Evolutionary conservation across 129 eudicot genomes (phyloP).

Genomic region (Mikania micrantha): DNA sequence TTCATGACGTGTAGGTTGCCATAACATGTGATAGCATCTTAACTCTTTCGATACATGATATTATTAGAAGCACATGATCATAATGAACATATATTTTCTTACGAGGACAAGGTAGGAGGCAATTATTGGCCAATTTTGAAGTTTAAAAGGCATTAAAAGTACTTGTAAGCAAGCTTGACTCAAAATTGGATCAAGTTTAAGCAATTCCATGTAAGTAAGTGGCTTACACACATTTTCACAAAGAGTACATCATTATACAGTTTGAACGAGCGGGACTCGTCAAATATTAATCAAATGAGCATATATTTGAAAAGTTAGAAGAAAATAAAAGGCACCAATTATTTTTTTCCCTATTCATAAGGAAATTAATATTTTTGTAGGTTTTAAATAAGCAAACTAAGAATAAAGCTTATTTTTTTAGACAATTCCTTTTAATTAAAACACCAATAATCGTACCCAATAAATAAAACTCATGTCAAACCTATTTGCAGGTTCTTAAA

Average conservation of each 20-base stretch:
- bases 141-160: slow-evolving; percentile 2
- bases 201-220: neutral
- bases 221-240: too few relatives aligned
- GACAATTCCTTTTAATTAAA: too few relatives aligned
- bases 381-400: too few relatives aligned
- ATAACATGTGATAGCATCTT: slow-evolving; percentile 1
- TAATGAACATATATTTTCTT: neutral
- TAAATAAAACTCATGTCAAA: too few relatives aligned
- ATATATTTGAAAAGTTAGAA: too few relatives aligned
- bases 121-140: slow-evolving; percentile 2
- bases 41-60: neutral
- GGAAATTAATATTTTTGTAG: neutral
- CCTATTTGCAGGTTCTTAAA: too few relatives aligned
- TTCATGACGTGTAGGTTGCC: slow-evolving; percentile 9
- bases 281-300: neutral
- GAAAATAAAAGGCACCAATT: too few relatives aligned
- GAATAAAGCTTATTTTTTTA: too few relatives aligned
- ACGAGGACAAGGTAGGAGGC: neutral
- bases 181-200: neutral
- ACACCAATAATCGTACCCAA: too few relatives aligned
- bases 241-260: too few relatives aligned
- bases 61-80: slow-evolving; percentile 18
- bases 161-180: neutral
- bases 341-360: too few relatives aligned
- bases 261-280: neutral